Base-by-base conservation (phyloP, 495 filamentous ascomycete species). In the Penicillium bovifimosum region DNA sequence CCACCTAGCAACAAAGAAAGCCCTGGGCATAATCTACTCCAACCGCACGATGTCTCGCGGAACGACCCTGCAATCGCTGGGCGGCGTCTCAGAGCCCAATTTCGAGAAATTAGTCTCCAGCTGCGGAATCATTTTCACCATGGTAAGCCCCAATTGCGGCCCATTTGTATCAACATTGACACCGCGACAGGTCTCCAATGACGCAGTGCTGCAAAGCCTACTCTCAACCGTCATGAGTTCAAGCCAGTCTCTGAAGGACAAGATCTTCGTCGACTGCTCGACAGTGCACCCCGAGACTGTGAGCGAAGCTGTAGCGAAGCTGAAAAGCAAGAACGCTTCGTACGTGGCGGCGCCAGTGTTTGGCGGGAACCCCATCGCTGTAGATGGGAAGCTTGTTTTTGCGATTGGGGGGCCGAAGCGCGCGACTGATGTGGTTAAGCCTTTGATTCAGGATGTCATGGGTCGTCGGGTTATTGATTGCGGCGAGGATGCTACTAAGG, bases 231-330 rank as follows among this genome's bases (percentile, higher is more conserved):
- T 65, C 13, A 20, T 68, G 36, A 36, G 52, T 24, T 71, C 70
- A 6, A 67, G 59, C 2, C 59, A 64, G 9, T 69, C 69, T 2
- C 60, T 76, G 13, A 58, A 58, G 11, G 69, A 69, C 53, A 77
- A 77, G 61, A 71, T 77, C 58, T 77, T 77, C 50, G 67, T 77
- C 43, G 74, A 77, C 45, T 76, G 73, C 59, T 76, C 74, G 27
- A 77, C 73, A 11, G 68, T 77, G 13, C 72, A 73, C 41, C 74
- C 74, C 0, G 47, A 69, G 13, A 73, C 69, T 0, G 71, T 76
- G 26, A 61, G 60, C 9, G 51, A 62, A 0, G 67, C 73, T 5
- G 66, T 69, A 13, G 48, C 64, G 4, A 61, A 67, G 41, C 54
- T 77, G 20, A 65, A 66, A 41, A 64, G 56, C 9, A 59, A 67